A percentile compares a stretch with the other conserved stretches of the same genome.
Conservation (phyloP, 352 stramenopile species). For the Phytophthora pini region DNA sequence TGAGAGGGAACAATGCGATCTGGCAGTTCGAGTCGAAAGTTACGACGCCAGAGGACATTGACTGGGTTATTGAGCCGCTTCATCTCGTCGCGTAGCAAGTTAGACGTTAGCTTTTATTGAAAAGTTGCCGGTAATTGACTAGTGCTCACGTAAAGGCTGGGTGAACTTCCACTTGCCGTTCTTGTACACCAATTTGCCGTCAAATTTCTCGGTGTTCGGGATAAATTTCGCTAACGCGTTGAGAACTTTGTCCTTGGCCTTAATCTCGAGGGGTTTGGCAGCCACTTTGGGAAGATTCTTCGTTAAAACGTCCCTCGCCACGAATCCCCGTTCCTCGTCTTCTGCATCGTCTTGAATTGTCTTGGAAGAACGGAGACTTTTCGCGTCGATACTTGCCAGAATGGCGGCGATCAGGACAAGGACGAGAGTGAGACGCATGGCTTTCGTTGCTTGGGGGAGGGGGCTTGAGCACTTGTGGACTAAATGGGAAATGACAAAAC, state of each 20-base stretch:
- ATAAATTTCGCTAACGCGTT: neutral
- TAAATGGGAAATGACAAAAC: neutral
- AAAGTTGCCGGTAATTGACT: neutral
- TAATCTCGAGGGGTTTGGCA: neutral
- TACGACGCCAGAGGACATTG: constrained; percentile 31
- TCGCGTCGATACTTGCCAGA: neutral
- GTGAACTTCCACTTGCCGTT: neutral
- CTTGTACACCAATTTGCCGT: neutral
- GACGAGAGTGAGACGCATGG: neutral
- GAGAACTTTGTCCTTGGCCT: neutral
- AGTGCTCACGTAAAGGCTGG: neutral
- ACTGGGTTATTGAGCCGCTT: constrained; percentile 40
- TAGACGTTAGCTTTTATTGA: no score
- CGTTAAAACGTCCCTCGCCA: neutral
- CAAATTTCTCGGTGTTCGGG: neutral
- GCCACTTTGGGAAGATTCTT: neutral
- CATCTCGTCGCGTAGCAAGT: constrained; percentile 27
- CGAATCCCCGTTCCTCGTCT: neutral
- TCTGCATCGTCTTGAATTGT: neutral
- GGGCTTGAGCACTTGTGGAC: no score
- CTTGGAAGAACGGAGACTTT: neutral
- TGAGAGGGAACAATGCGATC: constrained; percentile 31
- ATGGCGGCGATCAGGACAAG: neutral
- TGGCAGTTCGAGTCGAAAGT: constrained; percentile 43
- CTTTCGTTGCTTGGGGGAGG: no score